Percentiles rank a stretch among this genome's conserved stretches.
Evolutionary conservation across 164 flowering plant genomes (phyloP).

Genomic region (Euptelea pleiosperma): DNA sequence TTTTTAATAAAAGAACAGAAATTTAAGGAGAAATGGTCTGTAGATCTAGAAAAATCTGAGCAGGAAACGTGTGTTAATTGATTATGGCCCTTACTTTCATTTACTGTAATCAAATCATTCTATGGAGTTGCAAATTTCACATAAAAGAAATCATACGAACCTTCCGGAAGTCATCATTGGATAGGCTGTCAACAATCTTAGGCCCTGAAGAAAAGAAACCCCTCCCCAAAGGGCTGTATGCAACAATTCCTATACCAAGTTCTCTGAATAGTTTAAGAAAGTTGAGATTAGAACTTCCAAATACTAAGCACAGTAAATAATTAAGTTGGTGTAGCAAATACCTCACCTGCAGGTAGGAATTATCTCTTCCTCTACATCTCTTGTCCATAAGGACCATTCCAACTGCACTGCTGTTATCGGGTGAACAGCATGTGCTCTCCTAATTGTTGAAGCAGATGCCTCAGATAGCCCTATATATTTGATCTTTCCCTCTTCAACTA

Average conservation of each 20-base stretch:
- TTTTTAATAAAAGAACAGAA: too few species aligned
- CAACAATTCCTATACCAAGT: slow-evolving; percentile 42
- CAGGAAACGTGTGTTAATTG: too few species aligned
- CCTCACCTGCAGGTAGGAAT: slow-evolving; percentile 39
- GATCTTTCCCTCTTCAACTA: slow-evolving; percentile 36
- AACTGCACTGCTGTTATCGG: slow-evolving; percentile 32
- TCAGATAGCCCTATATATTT: slow-evolving; percentile 35
- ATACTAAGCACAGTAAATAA: slow-evolving; percentile 4
- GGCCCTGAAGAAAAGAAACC: slow-evolving; percentile 25
- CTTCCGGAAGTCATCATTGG: slow-evolving; percentile 16
- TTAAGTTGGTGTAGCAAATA: slow-evolving; percentile 13
- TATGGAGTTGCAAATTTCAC: too few species aligned
- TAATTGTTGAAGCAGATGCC: slow-evolving; percentile 27
- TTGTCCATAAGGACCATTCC: slow-evolving; percentile 35
- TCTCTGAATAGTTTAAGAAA: slow-evolving; percentile 17
- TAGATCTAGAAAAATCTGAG: too few species aligned
- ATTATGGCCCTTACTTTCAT: too few species aligned
- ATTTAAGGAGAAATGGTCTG: too few species aligned
- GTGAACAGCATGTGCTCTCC: slow-evolving; percentile 36
- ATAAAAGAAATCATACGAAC: slow-evolving; percentile 31
- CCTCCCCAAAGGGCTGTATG: slow-evolving; percentile 37
- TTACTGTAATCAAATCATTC: too few species aligned
- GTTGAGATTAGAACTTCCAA: neutral
- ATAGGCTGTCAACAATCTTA: slow-evolving; percentile 12
- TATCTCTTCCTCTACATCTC: slow-evolving; percentile 36